Evolutionary conservation across 75 land plant species (phyloP), one percentile per base, ranked within the genome.

Genomic region (Pinus taeda): DNA sequence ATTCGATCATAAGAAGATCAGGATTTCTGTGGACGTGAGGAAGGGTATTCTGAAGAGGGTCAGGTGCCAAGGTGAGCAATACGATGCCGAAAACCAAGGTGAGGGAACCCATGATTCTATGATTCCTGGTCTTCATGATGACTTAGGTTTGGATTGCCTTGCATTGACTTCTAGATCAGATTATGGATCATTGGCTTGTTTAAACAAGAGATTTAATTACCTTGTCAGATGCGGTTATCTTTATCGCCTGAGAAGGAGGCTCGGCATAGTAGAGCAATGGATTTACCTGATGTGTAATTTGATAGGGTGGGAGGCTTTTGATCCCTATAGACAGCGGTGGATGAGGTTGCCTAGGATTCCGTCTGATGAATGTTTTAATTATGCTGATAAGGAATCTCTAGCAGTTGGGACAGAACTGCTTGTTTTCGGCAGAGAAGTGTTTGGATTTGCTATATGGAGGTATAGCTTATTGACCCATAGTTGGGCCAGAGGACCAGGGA

Each of bases 361-460:
- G 11, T 86, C 88, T 60, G 88, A 87, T 57, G 86, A 84, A 9
- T 87, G 89, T 60, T 90, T 88, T 55, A 77, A 57, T 49, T 63
- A 15, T 67, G 83, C 86, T 37, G 91, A 90, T 65, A 88, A 88
- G 81, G 91, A 90, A 74, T 90, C 89, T 21, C 78, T 90, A 17
- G 90, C 89, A 33, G 91, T 89, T 6, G 91, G 91, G 63, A 84
- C 84, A 11, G 78, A 88, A 60, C 59, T 90, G 15, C 85, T 88
- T 22, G 90, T 88, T 66, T 83, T 90, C 69, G 91, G 91, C 20
- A 64, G 85, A 3, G 85, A 85, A 73, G 2, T 83, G 22, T 24
- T 59, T 20, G 89, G 77, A 60, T 81, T 81, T 77, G 90, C 76
- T 33, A 82, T 84, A 60, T 90, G 84, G 84, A 84, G 62, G 85